Percentiles rank a stretch among this genome's conserved stretches.
phyloP scores from a whole-genome alignment of 2,329 filamentous ascomycete species.

The Paracoccidioides brasiliensis region DNA sequence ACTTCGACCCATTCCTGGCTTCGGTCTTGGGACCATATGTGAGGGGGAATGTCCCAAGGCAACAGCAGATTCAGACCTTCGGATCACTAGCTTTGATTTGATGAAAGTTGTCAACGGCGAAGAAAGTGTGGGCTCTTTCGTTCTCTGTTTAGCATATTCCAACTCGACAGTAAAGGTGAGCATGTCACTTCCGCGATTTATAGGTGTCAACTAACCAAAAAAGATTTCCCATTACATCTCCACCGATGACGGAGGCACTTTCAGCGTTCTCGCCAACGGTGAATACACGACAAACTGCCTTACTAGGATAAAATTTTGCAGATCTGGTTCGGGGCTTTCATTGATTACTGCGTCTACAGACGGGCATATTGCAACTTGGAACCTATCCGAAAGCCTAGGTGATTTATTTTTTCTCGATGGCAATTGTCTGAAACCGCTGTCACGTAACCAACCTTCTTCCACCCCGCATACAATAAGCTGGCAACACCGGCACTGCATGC shows the following conservation, averaged over 20 bases:
- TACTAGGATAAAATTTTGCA: slow-evolving; percentile 44
- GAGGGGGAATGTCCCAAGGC: slow-evolving; percentile 37
- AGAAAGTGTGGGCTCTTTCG: slow-evolving; percentile 27
- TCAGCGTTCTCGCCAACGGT: slow-evolving; percentile 39
- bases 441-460: not conserved
- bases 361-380: slow-evolving; percentile 57
- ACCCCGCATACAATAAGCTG: slow-evolving; percentile 18
- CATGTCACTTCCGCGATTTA: slow-evolving; percentile 5
- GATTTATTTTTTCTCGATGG: slow-evolving; percentile 17
- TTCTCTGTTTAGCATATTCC: slow-evolving; percentile 64
- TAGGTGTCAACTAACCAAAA: not conserved
- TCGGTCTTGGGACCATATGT: slow-evolving; percentile 41
- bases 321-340: slow-evolving; percentile 30
- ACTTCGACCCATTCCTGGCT: slow-evolving; percentile 41
- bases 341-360: slow-evolving; percentile 64
- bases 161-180: slow-evolving; percentile 61
- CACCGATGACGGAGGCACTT: slow-evolving; percentile 10
- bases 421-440: slow-evolving; percentile 2
- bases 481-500: slow-evolving; percentile 39
- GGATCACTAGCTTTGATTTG: slow-evolving; percentile 69
- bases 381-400: slow-evolving; percentile 22
- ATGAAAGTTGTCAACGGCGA: slow-evolving; percentile 18
- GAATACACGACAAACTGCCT: slow-evolving; percentile 62
- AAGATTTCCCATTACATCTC: slow-evolving; percentile 36
- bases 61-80: slow-evolving; percentile 50